Evolutionary conservation across 441 rosid species (phyloP).

Genomic region (Syzygium syzygioides): DNA sequence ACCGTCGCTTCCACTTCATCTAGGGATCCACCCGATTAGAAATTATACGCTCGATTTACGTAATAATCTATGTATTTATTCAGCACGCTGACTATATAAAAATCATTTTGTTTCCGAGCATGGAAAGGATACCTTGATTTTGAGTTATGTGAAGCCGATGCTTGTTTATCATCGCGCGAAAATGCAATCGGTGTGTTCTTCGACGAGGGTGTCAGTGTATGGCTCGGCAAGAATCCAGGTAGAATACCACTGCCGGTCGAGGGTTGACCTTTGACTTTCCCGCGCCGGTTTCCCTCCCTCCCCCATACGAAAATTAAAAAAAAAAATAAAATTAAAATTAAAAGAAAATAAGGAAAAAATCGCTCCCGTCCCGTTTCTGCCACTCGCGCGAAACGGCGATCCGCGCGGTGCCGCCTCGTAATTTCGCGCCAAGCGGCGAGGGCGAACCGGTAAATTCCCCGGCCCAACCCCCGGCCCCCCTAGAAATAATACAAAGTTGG

Average conservation of each 20-base stretch:
- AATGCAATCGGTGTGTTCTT: background rate
- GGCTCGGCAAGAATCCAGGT: background rate
- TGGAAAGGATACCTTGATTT: background rate
- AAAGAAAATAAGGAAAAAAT: background rate
- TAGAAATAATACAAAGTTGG: slow-evolving; percentile 34
- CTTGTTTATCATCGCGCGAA: background rate
- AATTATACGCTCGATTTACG: background rate
- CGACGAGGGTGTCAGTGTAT: background rate
- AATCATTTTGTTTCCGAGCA: background rate
- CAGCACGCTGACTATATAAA: background rate
- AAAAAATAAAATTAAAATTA: too few species aligned
- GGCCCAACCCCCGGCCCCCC: background rate
- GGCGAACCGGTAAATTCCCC: slow-evolving; percentile 1
- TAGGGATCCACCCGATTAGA: background rate
- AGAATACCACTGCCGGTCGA: background rate
- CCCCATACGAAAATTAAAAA: background rate
- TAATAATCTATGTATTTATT: background rate
- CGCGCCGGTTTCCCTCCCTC: slow-evolving; percentile 24
- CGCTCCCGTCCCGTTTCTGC: slow-evolving; percentile 43
- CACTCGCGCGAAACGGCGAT: background rate
- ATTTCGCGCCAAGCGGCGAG: background rate
- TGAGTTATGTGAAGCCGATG: background rate
- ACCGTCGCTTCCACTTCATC: background rate
- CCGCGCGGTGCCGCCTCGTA: background rate
- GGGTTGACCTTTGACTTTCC: slow-evolving; percentile 44